A percentile compares a stretch with the other conserved stretches of the same genome.
These are phyloP conservation scores for Spinacia oleracea DNA, from an alignment of 179 eudicot species.

Conservation along the genomic window DNA sequence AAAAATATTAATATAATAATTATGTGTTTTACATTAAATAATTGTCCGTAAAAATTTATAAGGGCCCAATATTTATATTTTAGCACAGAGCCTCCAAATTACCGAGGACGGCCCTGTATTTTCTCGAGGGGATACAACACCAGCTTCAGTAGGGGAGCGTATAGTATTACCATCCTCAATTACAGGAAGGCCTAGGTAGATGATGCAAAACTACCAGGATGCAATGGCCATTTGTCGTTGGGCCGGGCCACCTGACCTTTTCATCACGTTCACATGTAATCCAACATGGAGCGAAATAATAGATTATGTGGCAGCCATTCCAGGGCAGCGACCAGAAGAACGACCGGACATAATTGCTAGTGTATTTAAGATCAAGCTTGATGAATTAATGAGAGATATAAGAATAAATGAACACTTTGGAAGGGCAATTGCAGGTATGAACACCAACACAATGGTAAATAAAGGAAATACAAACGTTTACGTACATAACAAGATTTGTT, in stretches of 20 bases:
- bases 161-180: slow-evolving; percentile 26
- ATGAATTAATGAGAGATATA: slow-evolving; percentile 16
- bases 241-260: slow-evolving; percentile 25
- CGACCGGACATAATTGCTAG: slow-evolving; percentile 28
- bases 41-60: too few species aligned
- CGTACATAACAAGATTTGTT: not conserved
- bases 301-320: not conserved
- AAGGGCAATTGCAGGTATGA: slow-evolving; percentile 15
- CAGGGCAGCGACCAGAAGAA: not conserved
- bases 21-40: too few species aligned
- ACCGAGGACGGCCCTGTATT: too few species aligned
- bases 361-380: slow-evolving; percentile 31
- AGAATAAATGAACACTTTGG: slow-evolving; percentile 10
- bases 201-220: slow-evolving; percentile 36
- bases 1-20: too few species aligned
- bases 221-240: slow-evolving; percentile 30
- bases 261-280: slow-evolving; percentile 38
- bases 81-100: too few species aligned
- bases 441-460: not conserved
- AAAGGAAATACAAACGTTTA: too few species aligned
- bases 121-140: slow-evolving; percentile 20
- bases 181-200: slow-evolving; percentile 28
- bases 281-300: slow-evolving; percentile 29
- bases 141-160: not conserved
- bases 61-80: too few species aligned